Evolutionary conservation across 2,329 filamentous ascomycete species (phyloP).

Genomic region (Sarocladium brachiariae): DNA sequence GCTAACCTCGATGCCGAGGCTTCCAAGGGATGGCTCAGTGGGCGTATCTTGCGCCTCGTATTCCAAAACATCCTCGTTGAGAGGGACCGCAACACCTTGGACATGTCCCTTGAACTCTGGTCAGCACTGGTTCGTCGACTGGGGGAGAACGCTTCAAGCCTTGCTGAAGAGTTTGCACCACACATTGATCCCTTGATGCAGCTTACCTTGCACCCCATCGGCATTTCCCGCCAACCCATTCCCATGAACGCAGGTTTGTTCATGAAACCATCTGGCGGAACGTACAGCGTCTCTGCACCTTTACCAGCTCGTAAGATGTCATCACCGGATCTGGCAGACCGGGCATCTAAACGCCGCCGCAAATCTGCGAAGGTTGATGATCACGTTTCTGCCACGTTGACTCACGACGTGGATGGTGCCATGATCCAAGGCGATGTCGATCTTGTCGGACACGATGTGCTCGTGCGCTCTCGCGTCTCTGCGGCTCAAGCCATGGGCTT

Average conservation of each 20-base stretch:
- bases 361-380: slow-evolving; percentile 82
- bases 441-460: slow-evolving; percentile 79
- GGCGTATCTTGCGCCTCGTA: slow-evolving; percentile 77
- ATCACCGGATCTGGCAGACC: slow-evolving; percentile 49
- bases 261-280: slow-evolving; percentile 85
- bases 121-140: slow-evolving; percentile 65
- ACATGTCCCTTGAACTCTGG: slow-evolving; percentile 84
- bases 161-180: slow-evolving; percentile 64
- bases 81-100: slow-evolving; percentile 75
- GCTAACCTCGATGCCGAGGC: slow-evolving; percentile 72
- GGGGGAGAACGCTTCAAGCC: slow-evolving; percentile 53
- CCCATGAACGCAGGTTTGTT: slow-evolving; percentile 88
- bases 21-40: slow-evolving; percentile 89
- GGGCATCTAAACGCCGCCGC: slow-evolving; percentile 67
- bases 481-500: slow-evolving; percentile 82
- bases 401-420: slow-evolving; percentile 96
- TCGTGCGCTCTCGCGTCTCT: slow-evolving; percentile 83
- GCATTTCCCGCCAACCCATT: slow-evolving; percentile 82
- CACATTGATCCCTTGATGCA: slow-evolving; percentile 78
- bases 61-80: slow-evolving; percentile 97
- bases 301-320: slow-evolving; percentile 33
- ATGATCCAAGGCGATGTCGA: slow-evolving; percentile 98
- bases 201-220: slow-evolving; percentile 83
- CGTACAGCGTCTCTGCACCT: slow-evolving; percentile 54
- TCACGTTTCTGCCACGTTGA: slow-evolving; percentile 42